Base-by-base conservation (phyloP, 352 stramenopile genomes). In the Aphanomyces stellatus region DNA sequence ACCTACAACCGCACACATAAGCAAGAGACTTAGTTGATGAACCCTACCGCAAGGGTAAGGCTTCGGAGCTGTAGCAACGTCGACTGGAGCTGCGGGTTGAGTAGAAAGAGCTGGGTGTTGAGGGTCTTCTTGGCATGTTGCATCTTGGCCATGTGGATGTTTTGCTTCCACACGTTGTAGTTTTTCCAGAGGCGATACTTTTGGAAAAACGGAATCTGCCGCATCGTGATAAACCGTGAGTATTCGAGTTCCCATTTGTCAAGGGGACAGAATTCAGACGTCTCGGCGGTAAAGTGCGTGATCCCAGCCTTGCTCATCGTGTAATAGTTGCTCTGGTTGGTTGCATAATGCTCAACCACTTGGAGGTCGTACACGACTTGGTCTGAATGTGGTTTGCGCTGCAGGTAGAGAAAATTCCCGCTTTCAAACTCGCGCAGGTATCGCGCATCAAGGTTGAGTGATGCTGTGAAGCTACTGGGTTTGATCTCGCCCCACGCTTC, bases 241-340 rank as follows among this genome's bases (percentile, higher is more conserved):
- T 96, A 97, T 72, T 98, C 93, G 42, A 82, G 77, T 61, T 98
- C 93, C 92, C 92, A 98, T 60, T 93, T 91, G 33, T 95, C 79
- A 17, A 98, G 79, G 7, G 87, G 69, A 72, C 91, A 97, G 69
- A 98, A 98, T 40, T 97, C 91, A 1, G 82, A 90, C 53, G 90
- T 72, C 15, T 86, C 77, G 6, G 72, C 76, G n/a, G 82, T 93
- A 53, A 98, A 98, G 53, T 96, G 90, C 4, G 93, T 98, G 34
- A 98, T 81, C 1, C 93, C 93, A 49, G 91, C 85, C 61, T 90
- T 79, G 62, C 88, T 97, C 73, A 98, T 90, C 13, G 93, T 98
- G 62, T 95, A 98, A 75, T 98, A 98, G 70, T 96, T 76, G 34
- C 65, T 69, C 0, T 79, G 80, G 61, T 96, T 86, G n/a, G 94